Evolutionary conservation across 176 grass and related monocot genomes (phyloP).

Genomic region (Rhynchospora tenuis): DNA sequence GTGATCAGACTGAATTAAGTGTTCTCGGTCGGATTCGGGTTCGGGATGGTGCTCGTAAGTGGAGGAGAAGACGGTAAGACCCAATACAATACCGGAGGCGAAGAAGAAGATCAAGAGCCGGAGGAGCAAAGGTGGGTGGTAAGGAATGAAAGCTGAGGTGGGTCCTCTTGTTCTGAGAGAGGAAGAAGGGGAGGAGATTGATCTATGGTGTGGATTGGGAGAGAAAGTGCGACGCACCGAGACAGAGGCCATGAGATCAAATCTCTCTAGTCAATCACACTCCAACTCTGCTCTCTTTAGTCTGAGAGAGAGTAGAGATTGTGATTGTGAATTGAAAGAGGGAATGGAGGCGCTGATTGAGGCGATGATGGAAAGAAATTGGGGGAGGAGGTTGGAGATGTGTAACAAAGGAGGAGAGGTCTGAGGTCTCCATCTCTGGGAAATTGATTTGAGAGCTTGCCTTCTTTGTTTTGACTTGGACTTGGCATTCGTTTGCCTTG

Average conservation of each 20-base stretch:
- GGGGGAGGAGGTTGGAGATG: not conserved
- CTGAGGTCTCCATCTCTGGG: not conserved
- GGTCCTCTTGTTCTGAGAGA: not conserved
- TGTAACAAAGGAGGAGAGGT: not conserved
- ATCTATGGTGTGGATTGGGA: conserved; percentile 11
- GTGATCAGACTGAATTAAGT: not conserved
- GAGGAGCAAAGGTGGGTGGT: conserved; percentile 17
- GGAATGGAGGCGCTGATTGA: not conserved
- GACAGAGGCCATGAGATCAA: not conserved
- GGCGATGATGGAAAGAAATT: not conserved
- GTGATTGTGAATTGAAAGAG: not conserved
- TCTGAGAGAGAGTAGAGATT: not conserved
- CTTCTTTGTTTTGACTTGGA: conserved; percentile 12
- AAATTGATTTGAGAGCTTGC: conserved; percentile 9
- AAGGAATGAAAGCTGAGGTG: not conserved
- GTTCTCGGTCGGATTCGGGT: conserved; percentile 3
- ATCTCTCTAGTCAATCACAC: not conserved
- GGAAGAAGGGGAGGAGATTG: not conserved
- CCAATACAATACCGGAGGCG: conserved; percentile 59
- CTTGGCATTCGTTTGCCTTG: not conserved
- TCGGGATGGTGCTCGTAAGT: conserved; percentile 26
- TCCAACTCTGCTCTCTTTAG: not conserved
- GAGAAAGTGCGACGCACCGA: conserved; percentile 26
- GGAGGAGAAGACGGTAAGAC: conserved; percentile 59
- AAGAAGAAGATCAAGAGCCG: conserved; percentile 29